Percentiles rank a stretch among this genome's conserved stretches.
phyloP scores from a whole-genome alignment of 768 basidiomycete genomes.

The Suillus ampliporus region DNA sequence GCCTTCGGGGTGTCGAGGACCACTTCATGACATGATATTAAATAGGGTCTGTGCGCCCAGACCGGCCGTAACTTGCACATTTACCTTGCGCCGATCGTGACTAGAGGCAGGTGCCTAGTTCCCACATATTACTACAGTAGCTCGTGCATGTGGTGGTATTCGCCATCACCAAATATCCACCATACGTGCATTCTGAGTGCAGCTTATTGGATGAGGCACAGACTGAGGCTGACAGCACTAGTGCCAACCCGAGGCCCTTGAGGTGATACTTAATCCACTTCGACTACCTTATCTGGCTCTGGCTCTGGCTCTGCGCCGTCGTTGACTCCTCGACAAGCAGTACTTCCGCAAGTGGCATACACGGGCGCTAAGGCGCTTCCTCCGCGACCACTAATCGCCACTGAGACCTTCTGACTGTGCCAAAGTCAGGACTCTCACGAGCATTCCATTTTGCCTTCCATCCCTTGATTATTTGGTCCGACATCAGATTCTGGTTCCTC shows the following conservation, averaged over 20 bases:
- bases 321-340: not conserved
- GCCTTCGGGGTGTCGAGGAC: too few relatives aligned
- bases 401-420: slow-evolving; percentile 44
- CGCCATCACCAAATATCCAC: too few relatives aligned
- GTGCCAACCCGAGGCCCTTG: slow-evolving; percentile 10
- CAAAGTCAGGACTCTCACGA: slow-evolving; percentile 57
- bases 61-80: too few relatives aligned
- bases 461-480: not conserved
- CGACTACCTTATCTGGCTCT: not conserved
- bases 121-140: not conserved
- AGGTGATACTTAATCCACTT: slow-evolving; percentile 8
- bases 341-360: not conserved
- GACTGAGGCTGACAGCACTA: not conserved
- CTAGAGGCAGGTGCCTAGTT: not conserved
- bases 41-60: too few relatives aligned
- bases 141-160: not conserved
- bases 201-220: not conserved
- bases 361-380: too few relatives aligned
- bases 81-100: too few relatives aligned
- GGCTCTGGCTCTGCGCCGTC: not conserved
- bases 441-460: slow-evolving; percentile 19
- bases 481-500: slow-evolving; percentile 9
- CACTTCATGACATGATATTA: too few relatives aligned
- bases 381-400: slow-evolving; percentile 11
- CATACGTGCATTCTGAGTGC: not conserved